A percentile compares a stretch with the other conserved stretches of the same genome.
Evolutionary conservation across 1,284 basidiomycete species (phyloP).

Genomic region (Violaceomyces palustris): DNA sequence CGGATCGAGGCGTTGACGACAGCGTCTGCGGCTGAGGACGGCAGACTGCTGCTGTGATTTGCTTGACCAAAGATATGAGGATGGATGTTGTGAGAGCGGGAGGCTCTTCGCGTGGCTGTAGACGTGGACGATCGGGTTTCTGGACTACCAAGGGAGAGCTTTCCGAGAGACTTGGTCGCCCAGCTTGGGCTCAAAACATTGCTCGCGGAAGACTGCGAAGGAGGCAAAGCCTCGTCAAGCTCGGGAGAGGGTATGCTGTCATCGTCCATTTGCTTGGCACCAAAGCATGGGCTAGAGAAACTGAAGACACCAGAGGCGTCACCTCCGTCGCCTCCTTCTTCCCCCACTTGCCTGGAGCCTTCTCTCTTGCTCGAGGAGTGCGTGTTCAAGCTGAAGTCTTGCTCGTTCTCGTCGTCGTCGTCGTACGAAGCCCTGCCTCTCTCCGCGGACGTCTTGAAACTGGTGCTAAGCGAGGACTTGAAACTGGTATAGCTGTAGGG

Average conservation of each 20-base stretch:
- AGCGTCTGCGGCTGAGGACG: conserved; percentile 26
- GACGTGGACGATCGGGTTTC: conserved; percentile 19
- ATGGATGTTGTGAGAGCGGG: conserved; percentile 14
- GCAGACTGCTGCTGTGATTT: background rate
- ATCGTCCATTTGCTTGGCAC: conserved; percentile 30
- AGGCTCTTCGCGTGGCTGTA: conserved; percentile 9
- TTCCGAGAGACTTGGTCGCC: conserved; percentile 35
- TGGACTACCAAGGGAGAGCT: conserved; percentile 27
- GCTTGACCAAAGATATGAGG: conserved; percentile 6
- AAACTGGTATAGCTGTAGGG: conserved; percentile 28
- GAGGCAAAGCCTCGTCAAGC: conserved; percentile 18
- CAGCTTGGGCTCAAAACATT: conserved; percentile 30
- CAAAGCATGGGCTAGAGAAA: conserved; percentile 44
- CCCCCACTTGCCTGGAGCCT: conserved; percentile 12
- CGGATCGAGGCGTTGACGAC: conserved; percentile 25
- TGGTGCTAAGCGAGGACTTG: conserved; percentile 41
- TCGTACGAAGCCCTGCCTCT: conserved; percentile 14
- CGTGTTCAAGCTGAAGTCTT: conserved; percentile 30
- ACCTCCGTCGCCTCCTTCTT: conserved; percentile 27
- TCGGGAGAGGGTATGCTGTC: conserved; percentile 21
- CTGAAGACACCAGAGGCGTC: conserved; percentile 37
- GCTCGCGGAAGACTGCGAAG: conserved; percentile 9
- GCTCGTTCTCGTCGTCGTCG: conserved; percentile 28
- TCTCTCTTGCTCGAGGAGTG: background rate
- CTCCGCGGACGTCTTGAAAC: conserved; percentile 43